Conservation (phyloP, 805 yeast genomes). For the Candida sonorensis region DNA sequence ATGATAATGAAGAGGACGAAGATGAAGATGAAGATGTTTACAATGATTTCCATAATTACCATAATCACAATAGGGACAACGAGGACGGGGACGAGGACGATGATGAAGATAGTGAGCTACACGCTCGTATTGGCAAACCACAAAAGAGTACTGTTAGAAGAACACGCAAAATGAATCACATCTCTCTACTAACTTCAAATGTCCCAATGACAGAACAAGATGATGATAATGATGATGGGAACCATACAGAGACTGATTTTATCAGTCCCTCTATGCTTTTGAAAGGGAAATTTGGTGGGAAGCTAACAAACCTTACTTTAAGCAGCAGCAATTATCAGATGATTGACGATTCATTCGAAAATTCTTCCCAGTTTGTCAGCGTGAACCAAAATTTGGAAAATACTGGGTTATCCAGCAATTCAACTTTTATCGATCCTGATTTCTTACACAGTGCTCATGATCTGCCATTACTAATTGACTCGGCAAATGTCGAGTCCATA, state of each 20-base stretch:
- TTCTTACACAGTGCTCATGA: slow-evolving; percentile 14
- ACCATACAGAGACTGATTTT: too few species aligned
- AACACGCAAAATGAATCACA: too few species aligned
- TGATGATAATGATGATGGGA: slow-evolving; percentile 3
- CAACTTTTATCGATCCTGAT: slow-evolving; percentile 14
- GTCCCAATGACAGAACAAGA: slow-evolving; percentile 5
- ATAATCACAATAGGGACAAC: too few species aligned
- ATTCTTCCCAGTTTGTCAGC: too few species aligned
- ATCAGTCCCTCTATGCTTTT: slow-evolving; percentile 23
- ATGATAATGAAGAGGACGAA: slow-evolving; percentile 12
- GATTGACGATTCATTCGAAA: too few species aligned
- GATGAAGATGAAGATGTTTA: slow-evolving; percentile 9
- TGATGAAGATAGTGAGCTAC: neutral
- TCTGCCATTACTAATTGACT: slow-evolving; percentile 15
- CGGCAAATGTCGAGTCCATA: slow-evolving; percentile 17
- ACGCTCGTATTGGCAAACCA: too few species aligned
- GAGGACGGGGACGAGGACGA: slow-evolving; percentile 5
- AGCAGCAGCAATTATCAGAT: too few species aligned
- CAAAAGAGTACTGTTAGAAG: too few species aligned
- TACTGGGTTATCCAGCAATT: neutral
- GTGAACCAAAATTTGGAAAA: slow-evolving; percentile 2
- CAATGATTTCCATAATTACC: slow-evolving; percentile 4
- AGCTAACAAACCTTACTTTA: slow-evolving; percentile 18
- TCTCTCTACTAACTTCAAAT: too few species aligned
- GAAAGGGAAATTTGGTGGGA: slow-evolving; percentile 26